Percentiles rank a stretch among this genome's conserved stretches.
phyloP scores from a whole-genome alignment of 179 eudicot species.

The Silene vulgaris region DNA sequence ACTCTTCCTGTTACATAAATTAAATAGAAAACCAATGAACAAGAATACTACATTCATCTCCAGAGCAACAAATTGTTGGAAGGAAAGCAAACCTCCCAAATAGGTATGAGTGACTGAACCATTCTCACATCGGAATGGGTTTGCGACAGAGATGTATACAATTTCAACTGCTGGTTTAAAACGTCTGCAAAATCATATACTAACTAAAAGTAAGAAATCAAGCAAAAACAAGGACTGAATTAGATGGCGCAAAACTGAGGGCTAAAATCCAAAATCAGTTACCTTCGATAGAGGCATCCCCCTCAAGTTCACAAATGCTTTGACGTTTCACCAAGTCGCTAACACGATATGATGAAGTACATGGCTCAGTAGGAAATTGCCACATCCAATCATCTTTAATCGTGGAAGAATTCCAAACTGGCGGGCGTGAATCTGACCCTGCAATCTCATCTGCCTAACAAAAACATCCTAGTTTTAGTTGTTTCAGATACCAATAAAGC shows the following conservation, averaged over 20 bases:
- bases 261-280: conserved; percentile 19
- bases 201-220: conserved; percentile 4
- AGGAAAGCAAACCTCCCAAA: conserved; percentile 77
- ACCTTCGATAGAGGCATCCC: conserved; percentile 76
- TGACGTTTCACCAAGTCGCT: conserved; percentile 46
- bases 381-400: conserved; percentile 78
- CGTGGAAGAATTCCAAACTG: conserved; percentile 63
- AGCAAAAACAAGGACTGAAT: conserved; percentile 1
- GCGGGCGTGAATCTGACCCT: conserved; percentile 28
- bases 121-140: conserved; percentile 62
- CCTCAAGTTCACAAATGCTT: conserved; percentile 86
- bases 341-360: conserved; percentile 37
- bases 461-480: conserved; percentile 21
- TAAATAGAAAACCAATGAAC: conserved; percentile 12
- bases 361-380: conserved; percentile 41
- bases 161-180: conserved; percentile 66
- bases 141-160: conserved; percentile 80
- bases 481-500: neutral
- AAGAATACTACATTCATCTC: neutral
- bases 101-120: conserved; percentile 94
- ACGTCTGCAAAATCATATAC: conserved; percentile 49
- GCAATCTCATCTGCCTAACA: conserved; percentile 57
- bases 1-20: conserved; percentile 60
- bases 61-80: conserved; percentile 9
- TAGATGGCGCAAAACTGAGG: neutral